Evolutionary conservation across 768 basidiomycete genomes (phyloP), one percentile per base, ranked within the genome.

Genomic region (Termitomyces sp.): DNA sequence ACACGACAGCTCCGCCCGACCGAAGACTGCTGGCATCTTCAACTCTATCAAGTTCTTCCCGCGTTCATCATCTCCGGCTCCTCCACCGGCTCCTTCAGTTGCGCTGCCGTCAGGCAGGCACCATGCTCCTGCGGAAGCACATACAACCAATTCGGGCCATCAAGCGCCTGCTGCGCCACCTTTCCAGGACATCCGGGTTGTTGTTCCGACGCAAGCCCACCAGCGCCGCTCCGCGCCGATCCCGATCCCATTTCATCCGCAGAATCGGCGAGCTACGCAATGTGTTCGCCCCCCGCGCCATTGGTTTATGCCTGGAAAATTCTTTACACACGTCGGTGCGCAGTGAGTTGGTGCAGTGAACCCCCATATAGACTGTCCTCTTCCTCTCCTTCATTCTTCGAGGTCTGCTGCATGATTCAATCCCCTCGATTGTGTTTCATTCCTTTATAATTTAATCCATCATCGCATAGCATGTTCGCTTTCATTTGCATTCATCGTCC

Each of bases 221-320:
- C 53, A 58, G 14, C 58, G 44, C 26, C 22, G 60, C 52, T 38
- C 55, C 54, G 36, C 62, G 60, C 52, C 64, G 62, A 47, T 62
- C 62, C 52, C 61, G 67, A 64, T 56, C 48, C 52, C 64, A 67
- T 63, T 62, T 67, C 70, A 62, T 67, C 65, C 46, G 68, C 69
- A 70, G 61, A 61, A 64, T 56, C 63, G 59, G 48, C 56, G 68
- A 45, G 22, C 55, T 62, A 44, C 63, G 52, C 56, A 63, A 55
- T 35, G 30, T 58, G 30, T 67, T 63, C 73, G 78, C 57, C 69
- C 78, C 57, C 73, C 76, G 63, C 76, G 79, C 38, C 71, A 76
- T 62, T 84, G 83, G 83, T 83, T 83, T 67, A 77, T 77, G 54
- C 75, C 80, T 30, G 77, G 77, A 67, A 77, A 78, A 68, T 65